Conservation (phyloP, 2,329 filamentous ascomycete genomes). For the Xylariaceae sp. region DNA sequence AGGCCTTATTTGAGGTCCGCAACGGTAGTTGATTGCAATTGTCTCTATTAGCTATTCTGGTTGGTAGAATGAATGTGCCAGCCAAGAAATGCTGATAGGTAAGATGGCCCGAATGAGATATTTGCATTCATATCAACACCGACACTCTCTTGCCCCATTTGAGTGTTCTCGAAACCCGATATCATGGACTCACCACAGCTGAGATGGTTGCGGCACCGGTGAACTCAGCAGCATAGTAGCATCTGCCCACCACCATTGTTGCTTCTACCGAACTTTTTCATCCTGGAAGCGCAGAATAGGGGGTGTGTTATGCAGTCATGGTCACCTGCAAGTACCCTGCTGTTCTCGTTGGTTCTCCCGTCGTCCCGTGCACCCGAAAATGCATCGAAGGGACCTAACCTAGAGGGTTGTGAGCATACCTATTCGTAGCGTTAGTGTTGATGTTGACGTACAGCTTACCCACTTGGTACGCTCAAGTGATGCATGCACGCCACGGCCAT, state of each 20-base stretch:
- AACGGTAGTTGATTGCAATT: neutral
- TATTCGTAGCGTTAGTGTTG: neutral
- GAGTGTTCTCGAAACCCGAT: neutral
- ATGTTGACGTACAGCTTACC: neutral
- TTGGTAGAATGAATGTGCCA: neutral
- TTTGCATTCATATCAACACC: neutral
- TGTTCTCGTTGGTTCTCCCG: neutral
- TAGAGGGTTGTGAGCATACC: neutral
- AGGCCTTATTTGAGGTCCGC: neutral
- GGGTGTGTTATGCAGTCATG: neutral
- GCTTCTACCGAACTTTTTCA: neutral
- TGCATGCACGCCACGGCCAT: neutral
- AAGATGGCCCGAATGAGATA: neutral
- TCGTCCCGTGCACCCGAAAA: neutral
- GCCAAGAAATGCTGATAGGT: neutral
- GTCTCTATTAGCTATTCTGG: neutral
- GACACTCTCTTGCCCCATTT: neutral
- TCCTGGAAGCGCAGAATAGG: neutral
- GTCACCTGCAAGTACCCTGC: neutral
- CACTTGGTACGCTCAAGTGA: neutral
- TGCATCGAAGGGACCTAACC: neutral
- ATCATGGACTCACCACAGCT: neutral
- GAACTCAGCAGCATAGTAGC: neutral
- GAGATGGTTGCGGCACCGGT: neutral
- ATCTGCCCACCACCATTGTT: neutral